Percentiles rank a stretch among this genome's conserved stretches.
Evolutionary conservation across 176 grass and related monocot genomes (phyloP).

Genomic region (Alloteropsis semialata): DNA sequence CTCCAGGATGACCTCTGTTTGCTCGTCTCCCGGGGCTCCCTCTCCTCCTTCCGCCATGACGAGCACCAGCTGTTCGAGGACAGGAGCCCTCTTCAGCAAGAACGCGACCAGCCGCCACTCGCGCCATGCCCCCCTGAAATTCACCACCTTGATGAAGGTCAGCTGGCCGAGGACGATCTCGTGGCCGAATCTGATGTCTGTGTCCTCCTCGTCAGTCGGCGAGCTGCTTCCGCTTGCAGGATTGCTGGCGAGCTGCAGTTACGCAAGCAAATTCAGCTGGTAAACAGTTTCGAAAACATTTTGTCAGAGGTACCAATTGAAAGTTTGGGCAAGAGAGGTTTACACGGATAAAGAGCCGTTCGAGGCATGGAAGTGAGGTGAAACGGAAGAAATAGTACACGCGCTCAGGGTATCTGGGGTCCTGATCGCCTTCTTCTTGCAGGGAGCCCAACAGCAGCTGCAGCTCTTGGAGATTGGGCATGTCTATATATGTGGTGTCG

Average conservation of each 20-base stretch:
- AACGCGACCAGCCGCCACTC: conserved; percentile 49
- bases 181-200: too few relatives aligned
- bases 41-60: conserved; percentile 25
- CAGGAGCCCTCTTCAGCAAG: conserved; percentile 31
- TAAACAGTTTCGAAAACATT: not conserved
- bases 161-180: too few relatives aligned
- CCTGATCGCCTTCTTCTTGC: not conserved
- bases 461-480: conserved; percentile 57
- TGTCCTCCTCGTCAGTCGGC: too few relatives aligned
- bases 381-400: conserved; percentile 33
- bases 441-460: conserved; percentile 45
- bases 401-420: not conserved
- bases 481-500: not conserved
- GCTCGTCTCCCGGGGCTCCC: not conserved
- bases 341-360: conserved; percentile 53
- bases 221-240: not conserved
- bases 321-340: not conserved
- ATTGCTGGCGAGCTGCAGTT: conserved; percentile 22
- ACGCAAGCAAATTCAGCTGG: not conserved
- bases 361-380: conserved; percentile 29
- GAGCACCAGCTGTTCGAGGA: conserved; percentile 48
- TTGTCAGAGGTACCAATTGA: too few relatives aligned
- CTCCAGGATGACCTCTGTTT: not conserved
- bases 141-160: conserved; percentile 44
- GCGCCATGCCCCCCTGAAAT: conserved; percentile 33